Evolutionary conservation across 805 yeast genomes (phyloP).

Genomic region (Schwanniomyces sp.): DNA sequence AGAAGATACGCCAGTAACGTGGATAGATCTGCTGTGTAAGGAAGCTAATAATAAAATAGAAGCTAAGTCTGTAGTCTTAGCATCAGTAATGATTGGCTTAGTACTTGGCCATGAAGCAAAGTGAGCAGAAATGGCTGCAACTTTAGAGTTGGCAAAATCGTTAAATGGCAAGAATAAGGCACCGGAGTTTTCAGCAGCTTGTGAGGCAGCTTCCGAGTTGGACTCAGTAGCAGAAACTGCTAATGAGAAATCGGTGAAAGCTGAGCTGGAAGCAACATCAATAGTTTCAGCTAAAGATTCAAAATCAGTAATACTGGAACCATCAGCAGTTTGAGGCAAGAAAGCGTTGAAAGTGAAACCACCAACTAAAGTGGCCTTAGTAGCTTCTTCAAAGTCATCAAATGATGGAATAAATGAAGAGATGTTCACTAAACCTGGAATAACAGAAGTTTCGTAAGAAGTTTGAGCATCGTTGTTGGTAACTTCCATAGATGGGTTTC

Average conservation of each 20-base stretch:
- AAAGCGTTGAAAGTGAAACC: conserved; percentile 88
- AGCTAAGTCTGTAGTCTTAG: conserved; percentile 89
- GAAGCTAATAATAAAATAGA: conserved; percentile 87
- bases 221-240: conserved; percentile 79
- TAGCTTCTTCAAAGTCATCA: conserved; percentile 64
- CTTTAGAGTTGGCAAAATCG: conserved; percentile 64
- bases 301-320: conserved; percentile 63
- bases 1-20: conserved; percentile 81
- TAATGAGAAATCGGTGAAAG: conserved; percentile 80
- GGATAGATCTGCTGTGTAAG: conserved; percentile 79
- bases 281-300: conserved; percentile 66
- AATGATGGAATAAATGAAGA: conserved; percentile 75
- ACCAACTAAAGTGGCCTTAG: conserved; percentile 71
- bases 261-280: conserved; percentile 53
- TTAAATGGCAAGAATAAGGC: conserved; percentile 81
- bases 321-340: conserved; percentile 67
- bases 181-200: conserved; percentile 66
- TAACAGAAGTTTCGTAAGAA: conserved; percentile 74
- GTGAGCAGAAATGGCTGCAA: conserved; percentile 77
- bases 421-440: conserved; percentile 87
- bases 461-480: conserved; percentile 84
- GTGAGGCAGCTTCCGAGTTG: conserved; percentile 62
- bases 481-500: conserved; percentile 67
- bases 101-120: conserved; percentile 79
- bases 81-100: conserved; percentile 90